Evolutionary conservation across 768 basidiomycete species (phyloP), one percentile per base, ranked within the genome.

Genomic region (Suillus ampliporus): DNA sequence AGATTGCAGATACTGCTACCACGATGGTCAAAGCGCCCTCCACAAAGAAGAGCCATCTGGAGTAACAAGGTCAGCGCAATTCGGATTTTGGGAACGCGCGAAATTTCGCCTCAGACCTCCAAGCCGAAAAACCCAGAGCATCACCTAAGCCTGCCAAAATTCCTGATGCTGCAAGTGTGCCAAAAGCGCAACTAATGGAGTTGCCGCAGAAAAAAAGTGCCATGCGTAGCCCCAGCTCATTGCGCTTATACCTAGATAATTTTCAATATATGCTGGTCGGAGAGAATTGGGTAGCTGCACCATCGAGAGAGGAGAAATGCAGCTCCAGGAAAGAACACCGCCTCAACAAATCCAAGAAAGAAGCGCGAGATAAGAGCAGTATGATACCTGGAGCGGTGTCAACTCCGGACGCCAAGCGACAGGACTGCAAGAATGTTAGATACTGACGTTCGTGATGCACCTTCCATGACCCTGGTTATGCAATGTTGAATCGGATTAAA

Each of bases 141-240:
- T 86, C 87, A 41, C 91, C 83, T 87, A 92, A 89, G n/a, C 77
- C 75, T 61, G 83, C 79, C 15, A 93, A 82, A 58, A 94, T 90
- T 4, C 85, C 89, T 19, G 89, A 89, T 5, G 91, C 90, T 54
- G 92, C 83, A 19, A 93, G 77, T 0, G 89, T 82, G 4, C 92
- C 90, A 72, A 93, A 92, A 6, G 90, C 91, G 79, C 93, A 94
- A 50, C 85, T 87, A 61, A 92, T 85, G 7, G 93, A 78, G 69
- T 81, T 86, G 37, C 91, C 91, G 64, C 89, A 89, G 54, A 82
- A 84, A 31, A 92, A 79, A 58, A 89, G 73, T 5, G 90, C 87
- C n/a, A 83, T 88, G 57, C 89, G 80, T 37, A 86, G 77, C 51
- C 88, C 90, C 38, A 92, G 80, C 70, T 92, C 90, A 34, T 78